Percentiles rank a stretch among this genome's conserved stretches.
phyloP scores from a whole-genome alignment of 768 basidiomycete genomes.

The Leucocoprinus sp. region DNA sequence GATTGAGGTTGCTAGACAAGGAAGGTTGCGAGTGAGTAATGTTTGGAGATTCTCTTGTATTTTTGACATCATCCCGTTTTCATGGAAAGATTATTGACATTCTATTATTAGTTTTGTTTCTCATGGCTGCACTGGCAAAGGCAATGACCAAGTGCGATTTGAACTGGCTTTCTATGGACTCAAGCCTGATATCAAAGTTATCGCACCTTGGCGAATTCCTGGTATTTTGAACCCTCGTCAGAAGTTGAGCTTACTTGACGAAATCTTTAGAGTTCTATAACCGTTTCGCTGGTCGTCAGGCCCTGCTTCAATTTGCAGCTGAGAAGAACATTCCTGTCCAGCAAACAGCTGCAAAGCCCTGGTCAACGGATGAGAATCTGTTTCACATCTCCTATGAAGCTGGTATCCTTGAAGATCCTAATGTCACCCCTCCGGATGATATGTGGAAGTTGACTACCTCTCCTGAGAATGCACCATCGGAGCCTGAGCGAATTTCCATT shows the following conservation, averaged over 20 bases:
- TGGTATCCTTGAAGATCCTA: constrained; percentile 95
- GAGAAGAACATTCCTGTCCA: constrained; percentile 86
- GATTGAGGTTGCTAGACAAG: constrained; percentile 83
- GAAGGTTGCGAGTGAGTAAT: constrained; percentile 89
- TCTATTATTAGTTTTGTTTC: constrained; percentile 66
- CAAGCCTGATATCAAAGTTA: constrained; percentile 97
- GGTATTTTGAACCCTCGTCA: constrained; percentile 35
- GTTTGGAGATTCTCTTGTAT: background rate
- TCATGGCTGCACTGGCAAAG: constrained; percentile 99
- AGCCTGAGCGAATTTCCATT: constrained; percentile 73
- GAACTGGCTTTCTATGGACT: constrained; percentile 98
- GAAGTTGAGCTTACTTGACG: background rate
- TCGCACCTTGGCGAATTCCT: constrained; percentile 96
- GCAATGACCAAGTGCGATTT: constrained; percentile 99
- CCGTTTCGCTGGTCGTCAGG: constrained; percentile 92
- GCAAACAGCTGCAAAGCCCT: constrained; percentile 94
- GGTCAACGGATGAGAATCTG: constrained; percentile 99
- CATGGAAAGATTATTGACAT: background rate
- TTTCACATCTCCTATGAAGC: constrained; percentile 99
- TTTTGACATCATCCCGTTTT: background rate
- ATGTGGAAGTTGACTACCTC: constrained; percentile 98
- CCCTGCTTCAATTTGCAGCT: constrained; percentile 84
- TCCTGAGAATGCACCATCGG: constrained; percentile 72
- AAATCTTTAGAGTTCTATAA: constrained; percentile 77
- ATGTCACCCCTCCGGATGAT: constrained; percentile 86